phyloP scores from a whole-genome alignment of 1,284 basidiomycete species.

The Phaffia rhodozyma region DNA sequence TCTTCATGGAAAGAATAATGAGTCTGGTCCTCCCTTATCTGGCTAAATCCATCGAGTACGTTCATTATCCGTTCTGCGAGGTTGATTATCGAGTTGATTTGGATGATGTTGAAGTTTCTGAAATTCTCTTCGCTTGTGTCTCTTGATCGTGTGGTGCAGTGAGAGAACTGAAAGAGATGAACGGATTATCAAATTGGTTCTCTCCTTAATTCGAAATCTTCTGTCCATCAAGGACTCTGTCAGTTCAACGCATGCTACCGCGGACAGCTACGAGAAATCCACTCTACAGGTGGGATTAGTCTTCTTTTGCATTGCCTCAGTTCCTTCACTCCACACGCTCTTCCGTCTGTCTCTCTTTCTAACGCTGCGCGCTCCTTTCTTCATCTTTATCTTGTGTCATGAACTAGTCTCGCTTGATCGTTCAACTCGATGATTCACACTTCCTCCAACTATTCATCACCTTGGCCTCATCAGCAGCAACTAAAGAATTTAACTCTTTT shows the following conservation, averaged over 20 bases:
- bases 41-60: slow-evolving; percentile 42
- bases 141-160: slow-evolving; percentile 18
- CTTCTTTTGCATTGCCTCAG: too few relatives aligned
- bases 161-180: slow-evolving; percentile 65
- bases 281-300: slow-evolving; percentile 46
- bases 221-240: slow-evolving; percentile 75
- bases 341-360: too few relatives aligned
- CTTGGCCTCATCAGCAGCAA: slow-evolving; percentile 61
- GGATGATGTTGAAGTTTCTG: background rate
- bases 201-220: slow-evolving; percentile 80
- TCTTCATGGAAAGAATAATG: slow-evolving; percentile 53
- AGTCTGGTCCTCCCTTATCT: slow-evolving; percentile 57
- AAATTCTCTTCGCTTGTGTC: background rate
- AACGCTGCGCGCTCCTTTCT: too few relatives aligned
- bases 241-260: slow-evolving; percentile 51
- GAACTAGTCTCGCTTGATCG: slow-evolving; percentile 50
- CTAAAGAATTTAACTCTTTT: slow-evolving; percentile 63
- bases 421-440: slow-evolving; percentile 56
- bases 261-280: slow-evolving; percentile 62
- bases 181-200: slow-evolving; percentile 73
- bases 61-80: background rate
- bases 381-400: too few relatives aligned
- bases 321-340: too few relatives aligned
- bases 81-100: background rate
- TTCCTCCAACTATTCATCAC: slow-evolving; percentile 68